A percentile compares a stretch with the other conserved stretches of the same genome.
Evolutionary conservation across 1,284 basidiomycete genomes (phyloP).

Genomic region (Leccinum pachyderme): DNA sequence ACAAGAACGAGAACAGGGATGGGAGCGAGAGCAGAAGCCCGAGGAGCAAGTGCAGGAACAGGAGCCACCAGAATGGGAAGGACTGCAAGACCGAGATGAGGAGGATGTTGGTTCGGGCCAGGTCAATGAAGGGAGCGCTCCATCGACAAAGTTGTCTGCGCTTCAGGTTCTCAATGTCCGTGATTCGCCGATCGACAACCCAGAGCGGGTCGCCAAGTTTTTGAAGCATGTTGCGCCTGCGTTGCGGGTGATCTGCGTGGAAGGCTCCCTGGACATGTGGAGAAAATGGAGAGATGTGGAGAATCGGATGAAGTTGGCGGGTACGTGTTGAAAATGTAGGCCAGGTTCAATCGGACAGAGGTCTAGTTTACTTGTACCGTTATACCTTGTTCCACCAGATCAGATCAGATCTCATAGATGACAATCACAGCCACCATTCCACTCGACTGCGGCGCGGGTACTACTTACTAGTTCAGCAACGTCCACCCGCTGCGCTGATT

Average conservation of each 20-base stretch:
- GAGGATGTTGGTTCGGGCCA: neutral
- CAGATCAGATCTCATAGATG: too few species aligned
- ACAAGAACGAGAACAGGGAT: neutral
- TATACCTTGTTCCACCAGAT: neutral
- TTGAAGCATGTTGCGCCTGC: constrained; percentile 24
- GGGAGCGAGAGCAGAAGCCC: neutral
- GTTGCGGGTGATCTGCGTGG: constrained; percentile 27
- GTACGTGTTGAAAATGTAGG: constrained; percentile 1
- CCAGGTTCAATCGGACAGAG: neutral
- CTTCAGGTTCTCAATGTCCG: constrained; percentile 29
- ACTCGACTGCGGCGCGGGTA: neutral
- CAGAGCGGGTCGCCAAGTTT: constrained; percentile 28
- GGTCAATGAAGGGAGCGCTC: neutral
- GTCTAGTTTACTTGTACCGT: constrained; percentile 1
- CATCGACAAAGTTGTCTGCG: constrained; percentile 1
- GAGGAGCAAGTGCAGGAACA: neutral
- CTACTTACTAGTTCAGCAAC: neutral
- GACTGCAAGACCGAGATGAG: neutral
- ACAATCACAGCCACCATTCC: neutral
- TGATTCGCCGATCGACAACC: constrained; percentile 28
- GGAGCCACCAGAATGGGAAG: neutral
- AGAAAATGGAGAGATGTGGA: constrained; percentile 31
- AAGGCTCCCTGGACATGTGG: constrained; percentile 30
- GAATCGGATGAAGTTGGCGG: constrained; percentile 21
- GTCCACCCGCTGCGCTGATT: constrained; percentile 10